Evolutionary conservation across 2,329 filamentous ascomycete genomes (phyloP).

Genomic region (Dactylellina cionopaga): DNA sequence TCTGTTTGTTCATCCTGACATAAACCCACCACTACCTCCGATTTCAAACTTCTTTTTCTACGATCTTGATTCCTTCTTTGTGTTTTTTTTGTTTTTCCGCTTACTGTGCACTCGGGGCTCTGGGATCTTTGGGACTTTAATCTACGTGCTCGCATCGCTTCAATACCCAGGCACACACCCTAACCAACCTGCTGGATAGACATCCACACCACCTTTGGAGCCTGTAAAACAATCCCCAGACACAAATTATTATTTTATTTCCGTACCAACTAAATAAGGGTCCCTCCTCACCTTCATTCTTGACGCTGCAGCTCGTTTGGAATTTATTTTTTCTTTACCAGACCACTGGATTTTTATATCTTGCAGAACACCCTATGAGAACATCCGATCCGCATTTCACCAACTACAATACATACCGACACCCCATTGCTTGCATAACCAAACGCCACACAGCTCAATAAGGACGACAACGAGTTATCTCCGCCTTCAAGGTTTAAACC

Average conservation of each 20-base stretch:
- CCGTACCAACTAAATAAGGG: slow-evolving; percentile 42
- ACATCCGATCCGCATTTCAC: slow-evolving; percentile 24
- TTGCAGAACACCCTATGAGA: slow-evolving; percentile 37
- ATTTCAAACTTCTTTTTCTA: slow-evolving; percentile 6
- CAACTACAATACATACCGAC: slow-evolving; percentile 31
- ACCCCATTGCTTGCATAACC: slow-evolving; percentile 11
- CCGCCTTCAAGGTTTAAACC: background rate
- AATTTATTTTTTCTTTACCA: slow-evolving; percentile 44
- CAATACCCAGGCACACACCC: slow-evolving; percentile 30
- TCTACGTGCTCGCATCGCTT: slow-evolving; percentile 37
- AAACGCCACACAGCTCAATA: slow-evolving; percentile 29
- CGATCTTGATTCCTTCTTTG: background rate
- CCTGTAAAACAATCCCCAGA: slow-evolving; percentile 50
- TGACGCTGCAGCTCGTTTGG: slow-evolving; percentile 33
- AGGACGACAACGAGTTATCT: background rate
- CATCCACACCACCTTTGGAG: slow-evolving; percentile 33
- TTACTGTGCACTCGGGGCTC: slow-evolving; percentile 7
- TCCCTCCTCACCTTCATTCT: slow-evolving; percentile 37
- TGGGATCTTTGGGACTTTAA: slow-evolving; percentile 20
- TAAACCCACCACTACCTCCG: slow-evolving; percentile 26
- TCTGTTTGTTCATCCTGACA: slow-evolving; percentile 40
- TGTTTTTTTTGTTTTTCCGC: slow-evolving; percentile 20
- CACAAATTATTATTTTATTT: slow-evolving; percentile 24
- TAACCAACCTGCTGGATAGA: slow-evolving; percentile 36
- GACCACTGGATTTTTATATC: slow-evolving; percentile 43